Percentiles rank a stretch among this genome's conserved stretches.
phyloP scores from a whole-genome alignment of 2,329 filamentous ascomycete genomes.

The Diaporthe citriasiana region DNA sequence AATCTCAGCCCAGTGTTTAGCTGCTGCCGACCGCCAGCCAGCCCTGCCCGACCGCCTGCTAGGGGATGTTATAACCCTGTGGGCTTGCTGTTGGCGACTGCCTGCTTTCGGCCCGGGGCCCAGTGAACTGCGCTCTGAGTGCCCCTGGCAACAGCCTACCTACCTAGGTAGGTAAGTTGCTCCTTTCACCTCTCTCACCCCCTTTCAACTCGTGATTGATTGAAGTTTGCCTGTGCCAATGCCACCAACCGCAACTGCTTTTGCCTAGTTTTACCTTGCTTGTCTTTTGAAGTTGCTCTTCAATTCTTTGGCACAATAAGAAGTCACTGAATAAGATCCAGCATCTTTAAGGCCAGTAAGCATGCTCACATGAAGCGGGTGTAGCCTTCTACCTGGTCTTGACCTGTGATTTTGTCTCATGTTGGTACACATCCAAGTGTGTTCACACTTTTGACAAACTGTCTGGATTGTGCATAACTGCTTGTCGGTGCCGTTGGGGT shows the following conservation, averaged over 20 bases:
- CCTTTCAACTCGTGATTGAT: neutral
- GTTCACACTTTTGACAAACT: neutral
- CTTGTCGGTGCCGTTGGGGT: too few relatives aligned
- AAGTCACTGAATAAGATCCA: neutral
- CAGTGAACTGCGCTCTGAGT: neutral
- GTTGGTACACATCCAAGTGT: neutral
- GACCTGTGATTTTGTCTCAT: neutral
- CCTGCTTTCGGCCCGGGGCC: neutral
- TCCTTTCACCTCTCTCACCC: neutral
- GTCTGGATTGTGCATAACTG: neutral
- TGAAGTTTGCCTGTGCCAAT: neutral
- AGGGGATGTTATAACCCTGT: constrained; percentile 8
- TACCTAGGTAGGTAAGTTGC: too few relatives aligned
- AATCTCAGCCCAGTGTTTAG: constrained; percentile 33
- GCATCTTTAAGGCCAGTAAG: neutral
- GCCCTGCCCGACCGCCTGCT: constrained; percentile 8
- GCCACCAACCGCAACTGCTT: too few relatives aligned
- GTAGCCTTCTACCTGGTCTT: neutral
- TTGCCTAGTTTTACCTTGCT: neutral
- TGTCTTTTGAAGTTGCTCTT: neutral
- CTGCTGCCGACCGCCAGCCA: constrained; percentile 8
- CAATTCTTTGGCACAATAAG: neutral
- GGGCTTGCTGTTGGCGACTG: constrained; percentile 4
- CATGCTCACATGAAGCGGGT: neutral
- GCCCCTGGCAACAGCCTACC: too few relatives aligned